A percentile compares a stretch with the other conserved stretches of the same genome.
These are phyloP conservation scores for Penicillium vulpinum DNA, from an alignment of 2,329 filamentous ascomycete species.

Conservation along the genomic window DNA sequence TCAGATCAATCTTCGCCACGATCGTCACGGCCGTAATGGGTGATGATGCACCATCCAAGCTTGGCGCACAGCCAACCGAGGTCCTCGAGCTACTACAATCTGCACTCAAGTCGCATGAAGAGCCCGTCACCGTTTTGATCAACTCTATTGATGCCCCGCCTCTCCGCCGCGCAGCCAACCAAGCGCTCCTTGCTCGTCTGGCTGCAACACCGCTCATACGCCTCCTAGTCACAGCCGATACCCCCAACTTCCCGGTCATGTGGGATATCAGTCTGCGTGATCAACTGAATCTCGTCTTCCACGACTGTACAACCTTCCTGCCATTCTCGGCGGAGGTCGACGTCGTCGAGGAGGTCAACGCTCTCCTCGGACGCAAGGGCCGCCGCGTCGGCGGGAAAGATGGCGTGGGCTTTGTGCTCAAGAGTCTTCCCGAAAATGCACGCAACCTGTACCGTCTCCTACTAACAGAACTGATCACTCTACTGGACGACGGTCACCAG, in stretches of 20 bases:
- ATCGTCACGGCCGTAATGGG: constrained; percentile 63
- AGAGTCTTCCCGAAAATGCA: constrained; percentile 88
- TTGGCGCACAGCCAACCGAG: constrained; percentile 65
- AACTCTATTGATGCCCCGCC: constrained; percentile 83
- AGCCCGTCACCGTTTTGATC: constrained; percentile 67
- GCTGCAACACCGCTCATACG: constrained; percentile 71
- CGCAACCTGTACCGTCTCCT: constrained; percentile 82
- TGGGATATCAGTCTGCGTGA: constrained; percentile 88
- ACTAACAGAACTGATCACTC: constrained; percentile 77
- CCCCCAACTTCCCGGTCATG: constrained; percentile 79
- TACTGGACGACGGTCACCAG: constrained; percentile 56
- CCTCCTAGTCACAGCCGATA: constrained; percentile 80
- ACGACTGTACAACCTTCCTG: constrained; percentile 89
- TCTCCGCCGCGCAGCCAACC: constrained; percentile 69
- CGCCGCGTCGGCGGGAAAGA: constrained; percentile 83
- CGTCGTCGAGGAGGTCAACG: constrained; percentile 85
- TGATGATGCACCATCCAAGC: constrained; percentile 46
- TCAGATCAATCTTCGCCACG: constrained; percentile 53
- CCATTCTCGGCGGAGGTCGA: constrained; percentile 74
- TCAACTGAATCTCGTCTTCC: constrained; percentile 82
- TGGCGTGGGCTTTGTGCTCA: constrained; percentile 86
- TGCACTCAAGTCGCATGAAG: constrained; percentile 54
- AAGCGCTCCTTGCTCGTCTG: constrained; percentile 73
- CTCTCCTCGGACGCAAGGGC: constrained; percentile 77
- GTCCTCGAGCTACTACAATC: constrained; percentile 67